These are phyloP conservation scores for Venturia aucupariae DNA, from an alignment of 2,329 filamentous ascomycete species.

Conservation along the genomic window DNA sequence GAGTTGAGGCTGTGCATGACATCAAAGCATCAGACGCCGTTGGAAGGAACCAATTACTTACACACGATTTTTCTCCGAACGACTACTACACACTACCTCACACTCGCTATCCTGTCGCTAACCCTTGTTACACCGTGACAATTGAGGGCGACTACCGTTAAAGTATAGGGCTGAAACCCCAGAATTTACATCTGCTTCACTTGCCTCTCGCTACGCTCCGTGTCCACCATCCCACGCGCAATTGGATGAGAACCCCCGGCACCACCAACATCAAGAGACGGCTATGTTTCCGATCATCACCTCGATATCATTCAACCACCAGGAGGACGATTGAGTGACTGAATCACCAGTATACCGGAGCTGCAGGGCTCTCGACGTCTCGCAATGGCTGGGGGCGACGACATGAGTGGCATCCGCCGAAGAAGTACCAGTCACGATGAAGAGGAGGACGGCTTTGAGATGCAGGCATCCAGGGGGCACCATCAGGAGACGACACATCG, in stretches of 20 bases:
- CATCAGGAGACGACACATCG: not conserved
- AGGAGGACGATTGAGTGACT: not conserved
- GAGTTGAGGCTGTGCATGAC: not conserved
- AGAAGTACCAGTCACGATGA: conserved; percentile 1
- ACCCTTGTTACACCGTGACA: not conserved
- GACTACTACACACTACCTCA: no score
- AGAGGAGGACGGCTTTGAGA: not conserved
- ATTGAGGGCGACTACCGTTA: not conserved
- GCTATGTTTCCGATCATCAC: not conserved
- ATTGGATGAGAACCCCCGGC: not conserved
- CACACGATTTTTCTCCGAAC: no score
- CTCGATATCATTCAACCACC: not conserved
- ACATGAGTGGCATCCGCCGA: not conserved
- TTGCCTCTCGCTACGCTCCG: not conserved
- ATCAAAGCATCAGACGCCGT: not conserved
- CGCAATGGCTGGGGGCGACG: conserved; percentile 3
- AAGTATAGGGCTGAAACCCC: not conserved
- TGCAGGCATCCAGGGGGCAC: not conserved
- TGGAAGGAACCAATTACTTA: no score
- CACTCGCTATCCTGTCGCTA: not conserved
- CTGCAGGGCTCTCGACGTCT: not conserved
- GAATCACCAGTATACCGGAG: not conserved
- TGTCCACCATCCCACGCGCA: not conserved
- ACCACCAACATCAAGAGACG: not conserved
- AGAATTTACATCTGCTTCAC: not conserved